Evolutionary conservation across 2,329 filamentous ascomycete genomes (phyloP).

Genomic region (Exserohilum turcica): DNA sequence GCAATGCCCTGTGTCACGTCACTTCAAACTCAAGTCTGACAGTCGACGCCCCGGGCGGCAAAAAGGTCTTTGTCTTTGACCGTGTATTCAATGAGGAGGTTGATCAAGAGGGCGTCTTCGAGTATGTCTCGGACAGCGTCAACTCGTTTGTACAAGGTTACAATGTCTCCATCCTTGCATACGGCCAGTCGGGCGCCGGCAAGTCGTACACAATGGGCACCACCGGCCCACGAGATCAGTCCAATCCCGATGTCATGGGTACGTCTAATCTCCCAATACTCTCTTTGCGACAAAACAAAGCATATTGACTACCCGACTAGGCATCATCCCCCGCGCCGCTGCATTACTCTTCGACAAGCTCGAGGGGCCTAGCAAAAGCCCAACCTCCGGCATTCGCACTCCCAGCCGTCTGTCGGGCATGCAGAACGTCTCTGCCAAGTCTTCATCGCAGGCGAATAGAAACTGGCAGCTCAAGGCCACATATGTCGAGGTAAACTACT

Average conservation of each 20-base stretch:
- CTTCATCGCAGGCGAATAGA: constrained; percentile 62
- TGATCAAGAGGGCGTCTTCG: constrained; percentile 88
- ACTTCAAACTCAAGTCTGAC: constrained; percentile 82
- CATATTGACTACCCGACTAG: constrained; percentile 55
- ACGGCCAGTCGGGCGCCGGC: constrained; percentile 95
- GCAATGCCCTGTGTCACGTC: constrained; percentile 88
- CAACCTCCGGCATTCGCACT: constrained; percentile 76
- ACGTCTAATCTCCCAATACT: constrained; percentile 46
- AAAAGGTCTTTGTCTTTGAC: constrained; percentile 96
- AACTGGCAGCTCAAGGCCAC: constrained; percentile 92
- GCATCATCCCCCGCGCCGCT: constrained; percentile 93
- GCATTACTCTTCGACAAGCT: constrained; percentile 86
- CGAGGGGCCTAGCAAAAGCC: constrained; percentile 64
- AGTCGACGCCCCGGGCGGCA: constrained; percentile 89
- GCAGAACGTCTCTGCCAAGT: constrained; percentile 49
- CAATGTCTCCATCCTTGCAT: constrained; percentile 96
- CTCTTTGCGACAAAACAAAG: background rate
- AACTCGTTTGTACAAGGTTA: constrained; percentile 91
- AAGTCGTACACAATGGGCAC: constrained; percentile 99
- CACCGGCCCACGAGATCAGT: constrained; percentile 79
- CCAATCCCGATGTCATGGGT: constrained; percentile 76
- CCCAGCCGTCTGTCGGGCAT: constrained; percentile 69
- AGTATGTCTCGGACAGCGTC: constrained; percentile 90
- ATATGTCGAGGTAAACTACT: constrained; percentile 69
- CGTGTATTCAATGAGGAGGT: constrained; percentile 86